Base-by-base conservation (phyloP, 2,329 filamentous ascomycete species). In the Alternaria sp. region DNA sequence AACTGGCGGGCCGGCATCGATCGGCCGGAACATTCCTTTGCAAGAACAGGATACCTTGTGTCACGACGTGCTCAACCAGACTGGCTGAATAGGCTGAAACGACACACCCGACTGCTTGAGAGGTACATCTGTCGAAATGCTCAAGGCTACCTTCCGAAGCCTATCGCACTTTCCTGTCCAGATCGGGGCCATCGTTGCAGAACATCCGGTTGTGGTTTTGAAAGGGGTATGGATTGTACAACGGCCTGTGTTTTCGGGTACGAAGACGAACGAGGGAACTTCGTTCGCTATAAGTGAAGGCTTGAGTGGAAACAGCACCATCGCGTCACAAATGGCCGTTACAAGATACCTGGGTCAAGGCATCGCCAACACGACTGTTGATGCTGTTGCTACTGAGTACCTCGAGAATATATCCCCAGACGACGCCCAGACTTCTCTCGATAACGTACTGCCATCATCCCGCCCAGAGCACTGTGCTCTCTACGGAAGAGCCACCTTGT, bases 211-310 rank as follows among this genome's bases (percentile, higher is more conserved):
- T 21, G 33, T 14, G 8, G 36, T 33, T 33, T 10, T 21, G 17
- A 48, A 39, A 34, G 28, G 80, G 5, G 85, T 85, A 41, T 80
- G 80, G 14, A 88, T 89, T 61, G 82, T 87, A 58, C 81, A 83
- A 45, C 83, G 89, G 0, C 85, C 86, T 0, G 80, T 88, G 31
- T 77, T 90, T 2, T 77, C 83, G 40, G 87, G 88, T 5, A 81
- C 81, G 29, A 89, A 88, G 69, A 82, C 82, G 1, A 87, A 90
- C 65, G 88, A 90, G 68, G 88, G 85, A 3, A 56, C 54, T 4
- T 39, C 54, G 5, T 31, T 56, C 11, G 21, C 37, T 21, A 52
- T 23, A 4, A 44, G 37, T 37, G 36, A 31, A 26, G 48, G 29
- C 26, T 33, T 36, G 4, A 26, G 14, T 17, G 28, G 21, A 37